Evolutionary conservation across 257 asterid species (phyloP).

Genomic region (Jacaranda mimosifolia): DNA sequence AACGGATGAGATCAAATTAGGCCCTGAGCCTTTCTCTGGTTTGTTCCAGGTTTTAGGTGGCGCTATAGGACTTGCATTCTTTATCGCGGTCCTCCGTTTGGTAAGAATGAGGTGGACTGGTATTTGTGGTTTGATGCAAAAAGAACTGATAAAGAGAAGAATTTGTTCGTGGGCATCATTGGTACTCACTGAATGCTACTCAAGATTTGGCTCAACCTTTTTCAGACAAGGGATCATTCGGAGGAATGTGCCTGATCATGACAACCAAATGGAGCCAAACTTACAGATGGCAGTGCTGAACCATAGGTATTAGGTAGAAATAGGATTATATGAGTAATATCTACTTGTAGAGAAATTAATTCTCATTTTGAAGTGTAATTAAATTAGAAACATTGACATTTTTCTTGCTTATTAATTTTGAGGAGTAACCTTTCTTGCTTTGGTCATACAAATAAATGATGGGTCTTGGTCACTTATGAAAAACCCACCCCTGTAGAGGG

Average conservation of each 20-base stretch:
- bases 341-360: too few species aligned
- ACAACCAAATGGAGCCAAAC: conserved; percentile 11
- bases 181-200: conserved; percentile 4
- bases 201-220: conserved; percentile 26
- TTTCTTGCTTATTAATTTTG: too few species aligned
- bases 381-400: too few species aligned
- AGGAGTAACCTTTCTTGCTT: too few species aligned
- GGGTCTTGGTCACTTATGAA: too few species aligned
- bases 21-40: conserved; percentile 52
- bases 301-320: too few species aligned
- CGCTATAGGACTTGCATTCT: conserved; percentile 31
- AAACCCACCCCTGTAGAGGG: too few species aligned
- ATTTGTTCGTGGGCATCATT: conserved; percentile 22
- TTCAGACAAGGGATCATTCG: neutral
- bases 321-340: too few species aligned
- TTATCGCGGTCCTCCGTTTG: conserved; percentile 11
- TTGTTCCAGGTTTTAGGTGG: conserved; percentile 47
- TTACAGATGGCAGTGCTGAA: neutral
- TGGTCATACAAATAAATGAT: too few species aligned
- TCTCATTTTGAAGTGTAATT: too few species aligned
- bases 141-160: neutral
- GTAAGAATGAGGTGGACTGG: neutral
- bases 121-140: neutral
- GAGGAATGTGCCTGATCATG: neutral
- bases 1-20: conserved; percentile 38